Conservation (phyloP, 306 rosid species). For the Castanopsis chinensis region DNA sequence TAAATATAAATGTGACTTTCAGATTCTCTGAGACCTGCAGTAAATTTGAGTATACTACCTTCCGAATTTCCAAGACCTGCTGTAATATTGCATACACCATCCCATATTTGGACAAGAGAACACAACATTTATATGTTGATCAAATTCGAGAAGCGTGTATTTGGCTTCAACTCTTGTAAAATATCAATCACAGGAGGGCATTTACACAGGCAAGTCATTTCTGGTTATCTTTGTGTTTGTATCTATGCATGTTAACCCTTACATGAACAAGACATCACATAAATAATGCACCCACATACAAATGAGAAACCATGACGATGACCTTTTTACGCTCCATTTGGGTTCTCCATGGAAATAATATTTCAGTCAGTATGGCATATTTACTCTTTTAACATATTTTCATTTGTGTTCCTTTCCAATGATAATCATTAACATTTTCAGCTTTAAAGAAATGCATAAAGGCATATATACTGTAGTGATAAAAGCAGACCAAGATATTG, state of each 20-base stretch:
- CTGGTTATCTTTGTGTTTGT: background rate
- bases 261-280: background rate
- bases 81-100: conserved; percentile 66
- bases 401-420: conserved; percentile 6
- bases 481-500: conserved; percentile 45
- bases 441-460: conserved; percentile 41
- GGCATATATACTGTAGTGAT: conserved; percentile 55
- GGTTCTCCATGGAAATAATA: background rate
- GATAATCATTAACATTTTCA: conserved; percentile 29
- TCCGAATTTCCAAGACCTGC: conserved; percentile 35
- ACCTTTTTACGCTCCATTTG: background rate
- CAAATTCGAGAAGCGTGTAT: conserved; percentile 66
- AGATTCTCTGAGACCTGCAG: conserved; percentile 77
- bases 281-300: background rate
- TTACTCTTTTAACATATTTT: background rate
- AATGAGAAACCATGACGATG: background rate
- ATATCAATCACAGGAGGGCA: conserved; percentile 70
- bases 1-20: conserved; percentile 23
- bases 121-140: conserved; percentile 45
- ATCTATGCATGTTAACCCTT: background rate
- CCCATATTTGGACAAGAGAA: conserved; percentile 65
- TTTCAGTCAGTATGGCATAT: background rate
- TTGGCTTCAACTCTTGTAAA: conserved; percentile 68
- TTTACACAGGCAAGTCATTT: conserved; percentile 54
- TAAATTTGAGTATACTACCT: conserved; percentile 47